Conservation (phyloP, 768 basidiomycete genomes). For the Pisolithus microcarpus region DNA sequence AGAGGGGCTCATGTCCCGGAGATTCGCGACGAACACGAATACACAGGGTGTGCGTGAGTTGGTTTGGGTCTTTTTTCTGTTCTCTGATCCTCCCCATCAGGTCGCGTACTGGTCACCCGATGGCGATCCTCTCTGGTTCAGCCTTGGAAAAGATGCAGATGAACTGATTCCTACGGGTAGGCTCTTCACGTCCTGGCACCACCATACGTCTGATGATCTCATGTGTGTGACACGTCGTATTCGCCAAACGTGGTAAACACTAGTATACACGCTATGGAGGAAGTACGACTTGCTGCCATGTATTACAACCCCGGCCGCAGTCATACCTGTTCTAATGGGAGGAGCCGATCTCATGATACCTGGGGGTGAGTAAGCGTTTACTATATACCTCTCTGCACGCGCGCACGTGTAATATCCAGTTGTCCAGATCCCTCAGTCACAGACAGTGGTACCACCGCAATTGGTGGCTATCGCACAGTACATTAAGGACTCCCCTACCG, state of each 20-base stretch:
- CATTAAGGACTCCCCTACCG: slow-evolving; percentile 23
- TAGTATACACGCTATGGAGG: slow-evolving; percentile 80
- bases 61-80: neutral
- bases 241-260: neutral
- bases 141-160: slow-evolving; percentile 57
- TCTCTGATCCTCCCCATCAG: slow-evolving; percentile 28
- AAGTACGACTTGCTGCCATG: slow-evolving; percentile 58
- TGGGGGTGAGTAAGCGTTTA: slow-evolving; percentile 47
- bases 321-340: slow-evolving; percentile 61
- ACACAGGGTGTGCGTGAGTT: slow-evolving; percentile 50
- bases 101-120: slow-evolving; percentile 55
- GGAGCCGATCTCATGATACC: slow-evolving; percentile 91
- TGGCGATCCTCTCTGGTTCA: slow-evolving; percentile 77
- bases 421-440: slow-evolving; percentile 40
- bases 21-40: slow-evolving; percentile 56
- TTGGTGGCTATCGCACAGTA: slow-evolving; percentile 60
- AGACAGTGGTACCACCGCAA: slow-evolving; percentile 35
- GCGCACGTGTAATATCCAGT: slow-evolving; percentile 32
- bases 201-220: neutral
- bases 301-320: slow-evolving; percentile 63
- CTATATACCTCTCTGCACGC: neutral
- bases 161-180: slow-evolving; percentile 68
- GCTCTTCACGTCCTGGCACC: neutral
- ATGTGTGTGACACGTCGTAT: neutral
- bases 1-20: slow-evolving; percentile 61